Evolutionary conservation across 1,284 basidiomycete genomes (phyloP).

Genomic region (Boletus hoseneyae): DNA sequence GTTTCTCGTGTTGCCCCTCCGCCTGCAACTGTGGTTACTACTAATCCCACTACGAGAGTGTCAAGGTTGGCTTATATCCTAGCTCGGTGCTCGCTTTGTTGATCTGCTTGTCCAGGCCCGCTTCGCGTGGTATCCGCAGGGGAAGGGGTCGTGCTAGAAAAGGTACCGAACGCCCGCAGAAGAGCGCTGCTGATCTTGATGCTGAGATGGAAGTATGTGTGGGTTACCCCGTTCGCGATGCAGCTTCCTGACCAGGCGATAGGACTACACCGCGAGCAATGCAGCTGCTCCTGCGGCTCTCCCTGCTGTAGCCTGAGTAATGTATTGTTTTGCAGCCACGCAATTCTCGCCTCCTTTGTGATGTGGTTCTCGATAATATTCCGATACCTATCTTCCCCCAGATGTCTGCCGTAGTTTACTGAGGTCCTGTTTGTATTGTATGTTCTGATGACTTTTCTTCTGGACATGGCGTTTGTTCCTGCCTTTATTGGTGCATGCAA

Average conservation of each 20-base stretch:
- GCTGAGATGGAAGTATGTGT: slow-evolving; percentile 78
- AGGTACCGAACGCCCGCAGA: slow-evolving; percentile 59
- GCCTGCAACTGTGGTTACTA: slow-evolving; percentile 29
- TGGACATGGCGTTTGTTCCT: neutral
- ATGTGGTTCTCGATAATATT: slow-evolving; percentile 18
- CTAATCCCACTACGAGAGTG: slow-evolving; percentile 29
- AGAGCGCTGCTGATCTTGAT: slow-evolving; percentile 72
- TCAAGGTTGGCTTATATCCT: slow-evolving; percentile 43
- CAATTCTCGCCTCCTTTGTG: slow-evolving; percentile 16
- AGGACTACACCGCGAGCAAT: slow-evolving; percentile 72
- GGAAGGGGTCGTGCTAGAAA: slow-evolving; percentile 58
- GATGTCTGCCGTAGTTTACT: slow-evolving; percentile 23
- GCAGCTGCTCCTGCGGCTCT: slow-evolving; percentile 40
- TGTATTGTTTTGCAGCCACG: slow-evolving; percentile 4
- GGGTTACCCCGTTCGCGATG: neutral
- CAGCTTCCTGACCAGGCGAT: neutral
- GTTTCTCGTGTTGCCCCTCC: slow-evolving; percentile 68
- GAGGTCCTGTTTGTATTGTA: slow-evolving; percentile 25
- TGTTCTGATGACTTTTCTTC: slow-evolving; percentile 1
- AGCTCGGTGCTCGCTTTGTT: slow-evolving; percentile 6
- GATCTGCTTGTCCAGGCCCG: slow-evolving; percentile 15
- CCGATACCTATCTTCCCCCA: slow-evolving; percentile 22
- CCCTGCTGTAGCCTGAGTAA: slow-evolving; percentile 29
- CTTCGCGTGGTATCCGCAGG: slow-evolving; percentile 49
- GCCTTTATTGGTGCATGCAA: no score